phyloP scores from a whole-genome alignment of 495 filamentous ascomycete species.

The Extremus antarcticus region DNA sequence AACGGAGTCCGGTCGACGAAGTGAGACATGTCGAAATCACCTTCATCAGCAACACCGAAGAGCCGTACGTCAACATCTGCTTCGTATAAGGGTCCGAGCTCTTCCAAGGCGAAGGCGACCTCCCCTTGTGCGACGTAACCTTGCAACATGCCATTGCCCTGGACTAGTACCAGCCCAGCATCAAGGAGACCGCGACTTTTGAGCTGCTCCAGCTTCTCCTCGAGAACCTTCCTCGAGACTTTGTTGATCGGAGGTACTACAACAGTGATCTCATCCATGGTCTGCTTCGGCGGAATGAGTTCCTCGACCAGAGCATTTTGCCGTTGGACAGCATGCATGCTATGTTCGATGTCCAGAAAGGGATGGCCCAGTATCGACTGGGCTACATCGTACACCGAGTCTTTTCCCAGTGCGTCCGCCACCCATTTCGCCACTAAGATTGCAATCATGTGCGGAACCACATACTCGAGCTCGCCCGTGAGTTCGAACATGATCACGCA shows the following conservation, averaged over 20 bases:
- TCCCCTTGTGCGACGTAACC: conserved; percentile 46
- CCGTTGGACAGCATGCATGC: conserved; percentile 31
- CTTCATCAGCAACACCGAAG: conserved; percentile 29
- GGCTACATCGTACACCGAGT: conserved; percentile 46
- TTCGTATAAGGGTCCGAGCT: conserved; percentile 27
- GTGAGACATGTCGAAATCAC: conserved; percentile 33
- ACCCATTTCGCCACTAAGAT: conserved; percentile 50
- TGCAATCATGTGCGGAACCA: conserved; percentile 47
- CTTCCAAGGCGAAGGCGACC: conserved; percentile 40
- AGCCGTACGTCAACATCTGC: conserved; percentile 33
- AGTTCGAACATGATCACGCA: conserved; percentile 50
- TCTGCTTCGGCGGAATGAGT: conserved; percentile 41
- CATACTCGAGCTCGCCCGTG: conserved; percentile 35
- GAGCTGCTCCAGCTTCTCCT: conserved; percentile 37
- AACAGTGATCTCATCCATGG: conserved; percentile 47
- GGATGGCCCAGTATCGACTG: conserved; percentile 47
- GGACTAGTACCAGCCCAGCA: conserved; percentile 45
- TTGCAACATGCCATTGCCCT: conserved; percentile 36
- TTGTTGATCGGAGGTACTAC: conserved; percentile 34
- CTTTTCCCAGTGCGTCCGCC: conserved; percentile 40
- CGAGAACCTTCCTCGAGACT: conserved; percentile 34
- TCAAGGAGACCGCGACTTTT: conserved; percentile 43
- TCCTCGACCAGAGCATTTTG: conserved; percentile 32
- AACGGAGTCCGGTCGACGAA: conserved; percentile 20
- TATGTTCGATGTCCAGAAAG: conserved; percentile 44